Base-by-base conservation (phyloP, 108 stramenopile genomes). In the Schizochytrium sp. region DNA sequence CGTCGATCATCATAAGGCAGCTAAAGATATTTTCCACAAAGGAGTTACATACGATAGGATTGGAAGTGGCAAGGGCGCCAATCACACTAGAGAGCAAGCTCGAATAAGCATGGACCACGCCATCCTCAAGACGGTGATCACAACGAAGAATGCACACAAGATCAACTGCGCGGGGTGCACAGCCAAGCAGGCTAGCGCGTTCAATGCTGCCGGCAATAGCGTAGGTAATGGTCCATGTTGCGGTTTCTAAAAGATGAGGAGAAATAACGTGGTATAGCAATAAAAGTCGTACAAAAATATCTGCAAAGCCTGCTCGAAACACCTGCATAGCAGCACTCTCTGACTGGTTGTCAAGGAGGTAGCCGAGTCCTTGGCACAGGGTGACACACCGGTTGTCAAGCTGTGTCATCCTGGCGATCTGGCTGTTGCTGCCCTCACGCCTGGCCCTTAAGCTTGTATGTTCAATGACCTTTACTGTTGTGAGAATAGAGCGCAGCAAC, bases 341-440 rank as follows among this genome's bases (percentile, higher is more conserved):
- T 15, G 64, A 28, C 45, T 83, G 8, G 2, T 55, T 83, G 47
- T 83, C 76, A 5, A 83, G 76, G 50, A 83, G 40, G 2, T 55
- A 55, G 5, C 76, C 76, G 53, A 83, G 76, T 12, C 50, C 76
- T 42, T 83, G 76, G 47, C 50, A 55, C 3, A 83, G 76, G 7
- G 76, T 83, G 76, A 83, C 55, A 40, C 76, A 83, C 38, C 76
- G 47, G 28, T 42, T 83, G 50, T 83, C 76, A 28, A 69, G 12
- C 64, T 13, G 12, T 0, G 64, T 44, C 12, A 3, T 38, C 10
- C 64, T 38, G 42, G 64, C 64, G 64, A 7, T 2, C 19, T n/a
- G 59, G 59, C 28, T 60, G 19, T 28, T 28, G 28, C 28, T 28
- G 28, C 28, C 28, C 28, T 28, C 28, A 28, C 28, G 28, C 28